Evolutionary conservation across 805 yeast genomes (phyloP).

Genomic region (Schizosaccharomyces japonicus): DNA sequence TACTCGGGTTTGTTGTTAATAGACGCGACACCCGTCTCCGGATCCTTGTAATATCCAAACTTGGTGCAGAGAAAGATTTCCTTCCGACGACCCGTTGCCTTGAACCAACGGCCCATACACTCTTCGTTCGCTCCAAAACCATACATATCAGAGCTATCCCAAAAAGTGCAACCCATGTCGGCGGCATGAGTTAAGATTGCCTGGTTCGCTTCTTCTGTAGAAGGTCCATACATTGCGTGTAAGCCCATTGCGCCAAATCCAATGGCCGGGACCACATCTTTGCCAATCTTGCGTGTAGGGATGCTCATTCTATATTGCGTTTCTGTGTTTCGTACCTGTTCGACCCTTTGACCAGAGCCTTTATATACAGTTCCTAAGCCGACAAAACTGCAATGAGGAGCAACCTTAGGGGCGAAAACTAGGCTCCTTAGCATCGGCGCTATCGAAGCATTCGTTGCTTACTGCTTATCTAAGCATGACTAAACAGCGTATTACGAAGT

Average conservation of each 20-base stretch:
- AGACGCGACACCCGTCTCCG: constrained; percentile 19
- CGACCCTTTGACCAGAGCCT: too few species aligned
- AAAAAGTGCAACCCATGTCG: constrained; percentile 7
- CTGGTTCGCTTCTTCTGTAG: constrained; percentile 4
- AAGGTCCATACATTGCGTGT: constrained; percentile 4
- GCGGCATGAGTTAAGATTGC: background rate
- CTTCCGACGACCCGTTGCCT: constrained; percentile 6
- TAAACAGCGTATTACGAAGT: too few species aligned
- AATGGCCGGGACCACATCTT: constrained; percentile 3
- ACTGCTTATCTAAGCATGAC: too few species aligned
- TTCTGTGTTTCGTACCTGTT: too few species aligned
- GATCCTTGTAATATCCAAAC: constrained; percentile 11
- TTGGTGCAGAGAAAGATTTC: constrained; percentile 6
- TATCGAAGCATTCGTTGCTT: too few species aligned
- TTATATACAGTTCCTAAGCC: too few species aligned
- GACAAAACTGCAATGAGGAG: too few species aligned
- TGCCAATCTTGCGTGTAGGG: background rate
- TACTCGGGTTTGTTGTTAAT: constrained; percentile 9
- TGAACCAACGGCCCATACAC: constrained; percentile 5
- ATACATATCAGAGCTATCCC: constrained; percentile 7
- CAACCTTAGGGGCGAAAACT: too few species aligned
- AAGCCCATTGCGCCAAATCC: constrained; percentile 7
- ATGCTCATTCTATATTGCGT: background rate
- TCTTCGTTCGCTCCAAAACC: constrained; percentile 5
- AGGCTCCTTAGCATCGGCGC: too few species aligned